Conservation (phyloP, 352 stramenopile genomes). For the Globisporangium rhizosaccharum region DNA sequence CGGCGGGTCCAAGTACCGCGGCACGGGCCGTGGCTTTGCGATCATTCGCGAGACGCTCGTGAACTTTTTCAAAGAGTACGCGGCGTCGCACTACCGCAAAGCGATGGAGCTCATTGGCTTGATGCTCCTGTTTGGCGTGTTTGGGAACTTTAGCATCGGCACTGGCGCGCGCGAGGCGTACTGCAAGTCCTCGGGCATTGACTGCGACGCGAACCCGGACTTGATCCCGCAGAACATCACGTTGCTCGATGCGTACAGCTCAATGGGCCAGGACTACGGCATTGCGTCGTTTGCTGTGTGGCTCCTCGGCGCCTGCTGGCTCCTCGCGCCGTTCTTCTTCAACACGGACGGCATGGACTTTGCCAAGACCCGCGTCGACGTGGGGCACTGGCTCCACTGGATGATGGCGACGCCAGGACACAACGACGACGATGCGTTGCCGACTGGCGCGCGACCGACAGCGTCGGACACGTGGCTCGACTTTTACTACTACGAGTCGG, state of each 20-base stretch:
- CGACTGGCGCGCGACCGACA: conserved; percentile 25
- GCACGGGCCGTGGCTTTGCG: conserved; percentile 77
- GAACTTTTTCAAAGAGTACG: conserved; percentile 86
- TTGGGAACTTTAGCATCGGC: conserved; percentile 76
- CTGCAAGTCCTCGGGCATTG: conserved; percentile 42
- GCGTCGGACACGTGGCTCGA: conserved; percentile 64
- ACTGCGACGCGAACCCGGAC: conserved; percentile 45
- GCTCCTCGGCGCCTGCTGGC: conserved; percentile 73
- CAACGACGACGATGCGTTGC: conserved; percentile 37
- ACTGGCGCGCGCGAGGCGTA: conserved; percentile 45
- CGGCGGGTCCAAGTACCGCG: conserved; percentile 81
- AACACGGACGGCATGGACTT: conserved; percentile 87
- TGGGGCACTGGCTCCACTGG: conserved; percentile 78
- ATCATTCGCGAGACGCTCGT: conserved; percentile 83
- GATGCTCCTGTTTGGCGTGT: conserved; percentile 81
- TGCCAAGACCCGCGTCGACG: conserved; percentile 77
- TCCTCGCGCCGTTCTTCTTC: conserved; percentile 83
- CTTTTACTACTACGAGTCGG: conserved; percentile 77
- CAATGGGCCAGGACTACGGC: conserved; percentile 82
- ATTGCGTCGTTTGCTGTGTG: conserved; percentile 87
- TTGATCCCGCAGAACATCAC: conserved; percentile 65
- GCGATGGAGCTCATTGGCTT: conserved; percentile 71
- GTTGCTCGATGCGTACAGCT: conserved; percentile 70
- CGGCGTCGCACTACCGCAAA: conserved; percentile 78
- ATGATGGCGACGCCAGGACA: conserved; percentile 62